These are phyloP conservation scores for Chernovozyma sophiae-reginae DNA, from an alignment of 1,139 yeast genomes.

Conservation along the genomic window DNA sequence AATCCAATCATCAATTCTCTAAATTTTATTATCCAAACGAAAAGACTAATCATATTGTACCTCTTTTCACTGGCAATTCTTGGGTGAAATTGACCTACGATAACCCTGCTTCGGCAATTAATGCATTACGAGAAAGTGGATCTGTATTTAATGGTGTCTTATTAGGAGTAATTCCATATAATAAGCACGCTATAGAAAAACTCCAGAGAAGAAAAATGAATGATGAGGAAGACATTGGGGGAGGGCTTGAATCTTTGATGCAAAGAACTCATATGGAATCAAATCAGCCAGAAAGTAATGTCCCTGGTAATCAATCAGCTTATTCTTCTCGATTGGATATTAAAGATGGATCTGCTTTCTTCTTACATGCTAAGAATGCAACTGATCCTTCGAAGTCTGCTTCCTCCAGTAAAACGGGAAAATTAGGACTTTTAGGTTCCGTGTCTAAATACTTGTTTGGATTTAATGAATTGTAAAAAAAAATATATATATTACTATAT, in stretches of 20 bases:
- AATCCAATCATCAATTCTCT: conserved; percentile 19
- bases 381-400: conserved; percentile 18
- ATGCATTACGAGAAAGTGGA: conserved; percentile 84
- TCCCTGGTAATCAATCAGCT: conserved; percentile 11
- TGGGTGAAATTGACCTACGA: conserved; percentile 89
- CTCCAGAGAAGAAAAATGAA: conserved; percentile 53
- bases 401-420: conserved; percentile 21
- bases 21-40: conserved; percentile 11
- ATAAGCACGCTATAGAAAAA: conserved; percentile 58
- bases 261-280: conserved; percentile 6
- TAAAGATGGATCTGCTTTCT: conserved; percentile 39
- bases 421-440: conserved; percentile 33
- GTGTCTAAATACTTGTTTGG: conserved; percentile 40
- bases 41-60: conserved; percentile 25
- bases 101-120: conserved; percentile 68
- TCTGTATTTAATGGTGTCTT: conserved; percentile 63
- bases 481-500: not conserved
- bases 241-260: conserved; percentile 19
- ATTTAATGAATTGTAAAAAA: conserved; percentile 36
- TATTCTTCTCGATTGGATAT: conserved; percentile 29
- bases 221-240: conserved; percentile 55
- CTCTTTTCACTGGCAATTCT: conserved; percentile 77
- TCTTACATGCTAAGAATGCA: conserved; percentile 24
- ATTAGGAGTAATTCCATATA: conserved; percentile 74
- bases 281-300: not conserved